A percentile compares a stretch with the other conserved stretches of the same genome.
These are phyloP conservation scores for Alnus rubra DNA, from an alignment of 306 rosid species.

Conservation along the genomic window DNA sequence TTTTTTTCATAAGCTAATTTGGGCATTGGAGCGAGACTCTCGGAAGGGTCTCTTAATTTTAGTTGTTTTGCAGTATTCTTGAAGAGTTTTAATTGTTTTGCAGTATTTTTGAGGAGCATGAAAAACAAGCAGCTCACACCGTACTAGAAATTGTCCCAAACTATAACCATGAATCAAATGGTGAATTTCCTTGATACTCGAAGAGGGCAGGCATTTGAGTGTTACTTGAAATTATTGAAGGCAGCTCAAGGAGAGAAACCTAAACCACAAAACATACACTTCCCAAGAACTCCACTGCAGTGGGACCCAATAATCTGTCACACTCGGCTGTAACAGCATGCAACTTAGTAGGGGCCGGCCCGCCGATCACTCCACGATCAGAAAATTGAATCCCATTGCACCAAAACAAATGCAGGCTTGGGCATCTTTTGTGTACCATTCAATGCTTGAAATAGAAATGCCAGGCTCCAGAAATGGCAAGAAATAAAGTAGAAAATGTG, in stretches of 20 bases:
- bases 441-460: conserved; percentile 19
- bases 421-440: neutral
- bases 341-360: conserved; percentile 58
- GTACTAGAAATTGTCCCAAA: too few species aligned
- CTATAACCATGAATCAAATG: too few species aligned
- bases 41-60: too few species aligned
- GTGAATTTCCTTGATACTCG: too few species aligned
- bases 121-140: too few species aligned
- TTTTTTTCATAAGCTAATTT: too few species aligned
- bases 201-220: neutral
- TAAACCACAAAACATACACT: conserved; percentile 12
- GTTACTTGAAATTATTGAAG: neutral
- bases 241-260: conserved; percentile 8
- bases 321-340: conserved; percentile 46
- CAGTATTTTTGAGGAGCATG: too few species aligned
- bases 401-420: neutral
- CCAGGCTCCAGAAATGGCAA: neutral
- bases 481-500: conserved; percentile 4
- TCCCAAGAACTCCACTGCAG: conserved; percentile 14
- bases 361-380: conserved; percentile 41
- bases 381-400: conserved; percentile 14
- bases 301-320: conserved; percentile 41
- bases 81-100: too few species aligned
- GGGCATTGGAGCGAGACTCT: too few species aligned
- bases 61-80: too few species aligned